phyloP scores from a whole-genome alignment of 2,329 filamentous ascomycete species.

The Diaporthe helianthi region DNA sequence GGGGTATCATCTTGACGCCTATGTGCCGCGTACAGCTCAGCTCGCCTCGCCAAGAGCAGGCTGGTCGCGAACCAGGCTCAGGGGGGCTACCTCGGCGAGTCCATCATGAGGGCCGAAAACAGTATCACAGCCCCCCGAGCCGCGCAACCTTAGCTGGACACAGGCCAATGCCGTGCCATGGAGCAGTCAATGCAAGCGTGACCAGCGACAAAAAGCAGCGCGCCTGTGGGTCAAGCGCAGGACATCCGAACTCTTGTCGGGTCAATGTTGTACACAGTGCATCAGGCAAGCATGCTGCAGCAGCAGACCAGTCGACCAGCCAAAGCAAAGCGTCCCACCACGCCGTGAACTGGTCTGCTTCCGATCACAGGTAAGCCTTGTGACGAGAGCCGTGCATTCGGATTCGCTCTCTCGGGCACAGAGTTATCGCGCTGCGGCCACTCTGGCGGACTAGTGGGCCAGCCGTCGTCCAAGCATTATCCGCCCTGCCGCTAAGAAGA shows the following conservation, averaged over 20 bases:
- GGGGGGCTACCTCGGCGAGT: conserved; percentile 12
- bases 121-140: conserved; percentile 18
- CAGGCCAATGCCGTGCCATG: conserved; percentile 11
- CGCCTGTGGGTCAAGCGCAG: conserved; percentile 19
- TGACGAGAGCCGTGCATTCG: neutral
- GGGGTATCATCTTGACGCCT: neutral
- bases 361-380: neutral
- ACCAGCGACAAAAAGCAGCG: conserved; percentile 9
- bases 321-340: neutral
- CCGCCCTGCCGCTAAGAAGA: conserved; percentile 21
- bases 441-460: conserved; percentile 2
- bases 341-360: neutral
- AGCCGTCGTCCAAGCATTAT: conserved; percentile 1
- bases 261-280: neutral
- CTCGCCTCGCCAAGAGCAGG: neutral
- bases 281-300: neutral
- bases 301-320: no score
- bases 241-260: conserved; percentile 9
- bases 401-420: neutral
- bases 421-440: conserved; percentile 3
- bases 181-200: conserved; percentile 10
- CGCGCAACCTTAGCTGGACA: conserved; percentile 18
- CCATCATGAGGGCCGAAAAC: conserved; percentile 8
- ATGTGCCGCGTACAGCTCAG: neutral
- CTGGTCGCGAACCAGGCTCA: neutral